Base-by-base conservation (phyloP, 1,284 basidiomycete species). In the Cutaneotrichosporon cavernicola region DNA sequence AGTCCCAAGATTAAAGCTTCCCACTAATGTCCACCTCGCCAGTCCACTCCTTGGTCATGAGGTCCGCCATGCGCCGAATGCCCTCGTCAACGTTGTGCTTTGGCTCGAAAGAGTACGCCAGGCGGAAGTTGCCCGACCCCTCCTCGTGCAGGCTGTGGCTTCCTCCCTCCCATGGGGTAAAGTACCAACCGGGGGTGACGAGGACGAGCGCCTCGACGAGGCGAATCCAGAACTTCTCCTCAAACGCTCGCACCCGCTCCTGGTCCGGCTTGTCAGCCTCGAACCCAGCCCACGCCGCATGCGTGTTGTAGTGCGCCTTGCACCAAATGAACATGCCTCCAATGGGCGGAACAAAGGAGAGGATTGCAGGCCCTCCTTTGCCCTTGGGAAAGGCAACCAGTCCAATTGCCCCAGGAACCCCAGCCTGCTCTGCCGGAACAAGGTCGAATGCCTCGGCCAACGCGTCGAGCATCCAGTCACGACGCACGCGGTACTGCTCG, bases 311-410 rank as follows among this genome's bases (percentile, higher is more conserved):
- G 65, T 71, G 64, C 46, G 69, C 67, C 43, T 65, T 65, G 57
- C 62, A 65, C 71, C 71, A 79, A 56, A 81, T 67, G 70, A 76
- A 76, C 75, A 76, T 76, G 65, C 75, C 75, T 5, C 62, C 72
- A 10, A 62, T 49, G 2, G 89, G 89, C 7, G 88, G 86, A 2
- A 88, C 84, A 70, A 89, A 87, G 60, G 85, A 87, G 71, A 90
- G 85, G 66, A 87, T 49, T 1, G 69, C 58, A 2, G 62, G 57
- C 14, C 56, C 63, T 0, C 50, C 53, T 34, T 40, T 31, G 9
- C 67, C 65, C 61, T 67, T 70, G 22, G 62, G 56, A 58, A 64
- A 67, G 4, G 62, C 69, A 13, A 72, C 70, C 5, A 67, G 43
- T 11, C 70, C 70, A 22, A 70, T 58, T 1, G 69, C 70, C 16